Conservation (phyloP, 192 early-diverging fungal species). For the Backusella psychrophila region DNA sequence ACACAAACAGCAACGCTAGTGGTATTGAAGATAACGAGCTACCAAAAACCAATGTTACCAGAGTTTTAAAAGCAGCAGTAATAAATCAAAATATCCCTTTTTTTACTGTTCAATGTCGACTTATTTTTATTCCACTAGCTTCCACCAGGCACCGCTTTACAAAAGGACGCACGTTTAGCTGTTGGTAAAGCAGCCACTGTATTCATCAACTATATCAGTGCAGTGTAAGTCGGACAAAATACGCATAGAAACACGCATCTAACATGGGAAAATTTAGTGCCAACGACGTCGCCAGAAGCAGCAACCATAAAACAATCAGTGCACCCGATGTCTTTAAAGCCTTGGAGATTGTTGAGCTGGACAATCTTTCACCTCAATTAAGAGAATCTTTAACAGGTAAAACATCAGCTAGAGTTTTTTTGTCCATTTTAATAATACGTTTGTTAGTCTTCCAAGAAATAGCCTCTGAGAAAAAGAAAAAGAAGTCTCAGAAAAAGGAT, state of each 20-base stretch:
- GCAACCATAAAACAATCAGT: slow-evolving; percentile 49
- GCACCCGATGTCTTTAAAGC: slow-evolving; percentile 48
- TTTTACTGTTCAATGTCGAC: not conserved
- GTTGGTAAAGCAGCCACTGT: slow-evolving; percentile 50
- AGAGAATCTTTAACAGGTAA: slow-evolving; percentile 42
- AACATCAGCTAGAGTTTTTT: not conserved
- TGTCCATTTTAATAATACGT: not conserved
- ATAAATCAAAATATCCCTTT: not conserved
- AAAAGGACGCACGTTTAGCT: slow-evolving; percentile 49
- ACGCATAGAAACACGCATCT: not conserved
- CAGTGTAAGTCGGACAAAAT: slow-evolving; percentile 34
- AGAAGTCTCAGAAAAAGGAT: slow-evolving; percentile 23
- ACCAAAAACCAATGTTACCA: slow-evolving; percentile 45
- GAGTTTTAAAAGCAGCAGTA: slow-evolving; percentile 49
- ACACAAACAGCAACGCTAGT: not conserved
- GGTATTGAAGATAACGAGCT: slow-evolving; percentile 48
- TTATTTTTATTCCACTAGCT: slow-evolving; percentile 32
- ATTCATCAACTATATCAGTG: slow-evolving; percentile 50
- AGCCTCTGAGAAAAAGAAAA: slow-evolving; percentile 38
- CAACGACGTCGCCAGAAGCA: slow-evolving; percentile 42
- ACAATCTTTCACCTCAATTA: slow-evolving; percentile 40
- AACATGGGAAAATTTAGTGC: slow-evolving; percentile 29
- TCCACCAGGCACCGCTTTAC: slow-evolving; percentile 46
- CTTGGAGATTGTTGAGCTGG: slow-evolving; percentile 43
- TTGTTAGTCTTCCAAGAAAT: slow-evolving; percentile 40